Evolutionary conservation across 2,329 filamentous ascomycete genomes (phyloP).

Genomic region (Colletotrichum sp.): DNA sequence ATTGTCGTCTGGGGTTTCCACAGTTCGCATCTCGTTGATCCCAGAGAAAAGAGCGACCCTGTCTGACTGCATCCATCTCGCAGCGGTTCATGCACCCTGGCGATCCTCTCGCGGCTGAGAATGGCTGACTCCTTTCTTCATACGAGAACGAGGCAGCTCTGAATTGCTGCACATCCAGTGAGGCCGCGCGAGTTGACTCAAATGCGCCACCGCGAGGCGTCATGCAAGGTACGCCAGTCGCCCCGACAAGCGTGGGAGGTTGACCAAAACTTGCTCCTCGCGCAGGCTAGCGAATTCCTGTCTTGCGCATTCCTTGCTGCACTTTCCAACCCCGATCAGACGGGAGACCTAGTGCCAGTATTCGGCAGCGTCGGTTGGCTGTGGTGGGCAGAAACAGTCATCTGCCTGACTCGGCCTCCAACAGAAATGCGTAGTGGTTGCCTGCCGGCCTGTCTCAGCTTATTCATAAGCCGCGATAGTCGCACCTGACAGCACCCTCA

Average conservation of each 20-base stretch:
- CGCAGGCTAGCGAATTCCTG: conserved; percentile 1
- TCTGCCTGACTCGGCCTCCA: conserved; percentile 10
- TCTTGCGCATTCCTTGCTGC: conserved; percentile 11
- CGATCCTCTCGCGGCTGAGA: neutral
- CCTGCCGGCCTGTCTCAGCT: conserved; percentile 17
- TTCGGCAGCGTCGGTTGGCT: conserved; percentile 13
- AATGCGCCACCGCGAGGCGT: conserved; percentile 24
- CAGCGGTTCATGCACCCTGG: conserved; percentile 18
- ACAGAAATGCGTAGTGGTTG: conserved; percentile 16
- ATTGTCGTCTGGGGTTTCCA: neutral
- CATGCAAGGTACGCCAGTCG: conserved; percentile 26
- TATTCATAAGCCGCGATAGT: conserved; percentile 21
- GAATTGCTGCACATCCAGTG: neutral
- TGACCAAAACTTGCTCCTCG: conserved; percentile 8
- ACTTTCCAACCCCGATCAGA: neutral
- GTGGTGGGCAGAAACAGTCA: conserved; percentile 13
- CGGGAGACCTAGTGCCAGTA: neutral
- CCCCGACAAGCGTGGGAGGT: neutral
- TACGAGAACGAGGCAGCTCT: neutral
- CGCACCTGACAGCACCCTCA: conserved; percentile 17
- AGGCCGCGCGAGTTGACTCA: conserved; percentile 9
- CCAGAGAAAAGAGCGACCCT: neutral
- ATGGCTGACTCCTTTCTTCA: neutral
- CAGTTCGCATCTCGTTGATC: neutral
- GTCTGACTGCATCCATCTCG: neutral